These are phyloP conservation scores for Boletus hoseneyae DNA, from an alignment of 1,284 basidiomycete species.

Conservation along the genomic window DNA sequence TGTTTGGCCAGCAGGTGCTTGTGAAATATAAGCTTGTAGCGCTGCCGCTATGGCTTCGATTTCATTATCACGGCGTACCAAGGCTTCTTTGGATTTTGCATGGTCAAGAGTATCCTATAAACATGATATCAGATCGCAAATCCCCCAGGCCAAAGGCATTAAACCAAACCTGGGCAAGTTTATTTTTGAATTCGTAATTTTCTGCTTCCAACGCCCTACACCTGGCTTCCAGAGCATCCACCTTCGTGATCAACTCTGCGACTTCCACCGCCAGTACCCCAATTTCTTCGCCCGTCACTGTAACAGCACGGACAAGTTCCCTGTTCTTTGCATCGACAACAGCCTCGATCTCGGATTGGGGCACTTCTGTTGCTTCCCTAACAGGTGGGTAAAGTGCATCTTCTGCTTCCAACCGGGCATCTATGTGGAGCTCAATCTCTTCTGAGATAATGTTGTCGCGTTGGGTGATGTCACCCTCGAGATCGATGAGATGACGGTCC, in stretches of 20 bases:
- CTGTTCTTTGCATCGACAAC: constrained; percentile 19
- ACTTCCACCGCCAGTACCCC: constrained; percentile 39
- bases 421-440: constrained; percentile 40
- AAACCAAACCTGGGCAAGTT: constrained; percentile 30
- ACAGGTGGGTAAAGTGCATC: constrained; percentile 22
- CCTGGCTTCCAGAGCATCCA: constrained; percentile 28
- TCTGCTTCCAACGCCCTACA: constrained; percentile 31
- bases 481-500: constrained; percentile 35
- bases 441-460: constrained; percentile 36
- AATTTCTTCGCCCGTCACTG: constrained; percentile 36
- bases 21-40: constrained; percentile 37
- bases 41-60: constrained; percentile 42
- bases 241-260: constrained; percentile 34
- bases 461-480: constrained; percentile 45
- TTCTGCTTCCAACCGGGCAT: constrained; percentile 35
- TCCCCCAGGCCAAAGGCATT: neutral
- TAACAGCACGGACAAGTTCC: constrained; percentile 16
- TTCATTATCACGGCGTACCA: constrained; percentile 26
- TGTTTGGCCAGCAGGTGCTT: constrained; percentile 28
- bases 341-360: constrained; percentile 25
- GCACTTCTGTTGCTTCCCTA: constrained; percentile 12
- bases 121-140: constrained; percentile 1
- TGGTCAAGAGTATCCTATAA: constrained; percentile 18
- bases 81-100: constrained; percentile 12
- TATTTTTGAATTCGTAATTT: constrained; percentile 30